Evolutionary conservation across 2,329 filamentous ascomycete species (phyloP).

Genomic region (Simplicillium aogashimaense): DNA sequence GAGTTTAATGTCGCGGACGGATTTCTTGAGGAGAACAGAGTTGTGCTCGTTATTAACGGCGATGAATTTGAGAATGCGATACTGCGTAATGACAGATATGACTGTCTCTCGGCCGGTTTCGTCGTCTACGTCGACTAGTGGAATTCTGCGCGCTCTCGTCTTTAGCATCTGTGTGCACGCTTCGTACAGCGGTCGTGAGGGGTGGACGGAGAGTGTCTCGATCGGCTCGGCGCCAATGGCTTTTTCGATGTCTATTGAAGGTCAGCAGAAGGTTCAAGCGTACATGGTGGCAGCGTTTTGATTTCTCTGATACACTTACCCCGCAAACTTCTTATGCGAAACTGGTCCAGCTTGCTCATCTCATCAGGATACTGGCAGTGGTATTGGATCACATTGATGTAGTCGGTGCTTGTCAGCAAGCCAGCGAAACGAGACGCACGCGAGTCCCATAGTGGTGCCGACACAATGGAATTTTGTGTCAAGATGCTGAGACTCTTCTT

Average conservation of each 20-base stretch:
- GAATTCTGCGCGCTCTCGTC: slow-evolving; percentile 86
- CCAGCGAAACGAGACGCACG: slow-evolving; percentile 87
- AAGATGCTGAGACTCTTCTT: slow-evolving; percentile 96
- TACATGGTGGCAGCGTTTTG: too few species aligned
- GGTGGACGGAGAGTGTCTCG: slow-evolving; percentile 93
- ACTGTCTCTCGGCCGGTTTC: slow-evolving; percentile 89
- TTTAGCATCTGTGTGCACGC: slow-evolving; percentile 90
- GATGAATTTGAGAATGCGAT: slow-evolving; percentile 97
- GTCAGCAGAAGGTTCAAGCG: neutral
- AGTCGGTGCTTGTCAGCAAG: slow-evolving; percentile 89
- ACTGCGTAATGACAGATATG: slow-evolving; percentile 94
- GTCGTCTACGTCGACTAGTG: slow-evolving; percentile 85
- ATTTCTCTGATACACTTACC: slow-evolving; percentile 40
- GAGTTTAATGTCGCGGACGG: slow-evolving; percentile 71
- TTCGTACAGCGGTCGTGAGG: slow-evolving; percentile 83
- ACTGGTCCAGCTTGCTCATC: slow-evolving; percentile 83
- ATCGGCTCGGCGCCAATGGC: slow-evolving; percentile 84
- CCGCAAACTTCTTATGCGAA: slow-evolving; percentile 82
- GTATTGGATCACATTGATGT: slow-evolving; percentile 98
- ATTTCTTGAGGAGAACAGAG: slow-evolving; percentile 81
- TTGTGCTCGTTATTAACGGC: slow-evolving; percentile 83
- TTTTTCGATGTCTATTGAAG: slow-evolving; percentile 72
- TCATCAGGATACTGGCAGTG: slow-evolving; percentile 96
- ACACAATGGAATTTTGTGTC: slow-evolving; percentile 95
- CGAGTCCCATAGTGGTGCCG: slow-evolving; percentile 94